phyloP scores from a whole-genome alignment of 2,329 filamentous ascomycete genomes.

The Saccharata proteae region DNA sequence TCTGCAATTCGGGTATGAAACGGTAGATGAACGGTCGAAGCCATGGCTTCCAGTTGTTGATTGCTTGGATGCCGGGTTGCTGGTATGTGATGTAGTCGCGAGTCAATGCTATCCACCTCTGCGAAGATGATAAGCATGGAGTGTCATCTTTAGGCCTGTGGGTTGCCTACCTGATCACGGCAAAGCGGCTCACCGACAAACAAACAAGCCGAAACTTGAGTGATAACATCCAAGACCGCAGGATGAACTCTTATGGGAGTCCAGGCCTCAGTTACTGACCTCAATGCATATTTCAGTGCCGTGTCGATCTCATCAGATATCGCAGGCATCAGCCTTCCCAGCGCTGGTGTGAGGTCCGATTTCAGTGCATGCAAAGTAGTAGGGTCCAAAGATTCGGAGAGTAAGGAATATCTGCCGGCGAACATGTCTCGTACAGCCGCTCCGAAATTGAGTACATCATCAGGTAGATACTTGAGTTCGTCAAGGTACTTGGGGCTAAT shows the following conservation, averaged over 20 bases:
- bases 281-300: conserved; percentile 17
- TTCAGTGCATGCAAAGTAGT: conserved; percentile 15
- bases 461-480: conserved; percentile 21
- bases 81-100: conserved; percentile 33
- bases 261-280: conserved; percentile 28
- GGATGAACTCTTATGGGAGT: conserved; percentile 20
- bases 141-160: too few relatives aligned
- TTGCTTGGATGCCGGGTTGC: conserved; percentile 4
- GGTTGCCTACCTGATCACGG: too few relatives aligned
- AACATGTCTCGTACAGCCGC: conserved; percentile 12
- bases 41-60: conserved; percentile 8
- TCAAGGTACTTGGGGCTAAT: conserved; percentile 18
- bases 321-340: conserved; percentile 18
- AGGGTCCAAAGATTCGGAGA: background rate
- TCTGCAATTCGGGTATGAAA: conserved; percentile 4
- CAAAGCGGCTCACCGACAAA: conserved; percentile 38
- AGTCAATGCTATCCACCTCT: conserved; percentile 34
- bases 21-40: conserved; percentile 5
- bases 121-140: too few relatives aligned
- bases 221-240: conserved; percentile 35
- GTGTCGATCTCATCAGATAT: conserved; percentile 20
- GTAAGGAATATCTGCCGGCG: conserved; percentile 11
- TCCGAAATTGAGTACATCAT: conserved; percentile 21
- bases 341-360: conserved; percentile 21
- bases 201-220: conserved; percentile 34